Percentiles rank a stretch among this genome's conserved stretches.
Evolutionary conservation across 768 basidiomycete species (phyloP).

Genomic region (Trametes maxima): DNA sequence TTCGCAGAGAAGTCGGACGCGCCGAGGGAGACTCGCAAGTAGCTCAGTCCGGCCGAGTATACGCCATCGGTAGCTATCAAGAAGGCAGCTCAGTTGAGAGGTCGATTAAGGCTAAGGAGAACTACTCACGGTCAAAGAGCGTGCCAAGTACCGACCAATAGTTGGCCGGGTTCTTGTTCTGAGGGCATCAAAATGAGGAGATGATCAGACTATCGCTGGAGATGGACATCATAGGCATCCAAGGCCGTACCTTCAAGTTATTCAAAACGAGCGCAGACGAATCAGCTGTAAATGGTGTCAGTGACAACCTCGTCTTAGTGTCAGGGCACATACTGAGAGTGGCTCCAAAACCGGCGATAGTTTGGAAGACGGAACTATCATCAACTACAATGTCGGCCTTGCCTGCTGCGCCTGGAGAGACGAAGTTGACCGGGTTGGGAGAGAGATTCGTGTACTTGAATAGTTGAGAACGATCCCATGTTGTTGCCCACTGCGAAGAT

Average conservation of each 20-base stretch:
- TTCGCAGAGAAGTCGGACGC: constrained; percentile 72
- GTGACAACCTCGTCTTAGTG: neutral
- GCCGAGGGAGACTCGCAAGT: constrained; percentile 70
- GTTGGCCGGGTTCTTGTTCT: constrained; percentile 55
- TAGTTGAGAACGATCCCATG: constrained; percentile 44
- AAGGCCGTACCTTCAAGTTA: constrained; percentile 59
- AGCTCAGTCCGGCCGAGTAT: constrained; percentile 67
- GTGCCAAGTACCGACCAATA: constrained; percentile 61
- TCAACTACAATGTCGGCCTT: constrained; percentile 64
- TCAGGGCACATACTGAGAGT: constrained; percentile 51
- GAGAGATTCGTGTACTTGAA: constrained; percentile 51
- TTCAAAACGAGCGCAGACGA: constrained; percentile 64
- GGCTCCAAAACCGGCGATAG: constrained; percentile 68
- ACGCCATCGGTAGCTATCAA: constrained; percentile 56
- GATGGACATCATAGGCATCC: neutral
- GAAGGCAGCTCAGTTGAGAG: neutral
- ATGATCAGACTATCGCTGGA: neutral
- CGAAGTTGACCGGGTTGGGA: constrained; percentile 55
- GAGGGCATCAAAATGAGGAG: neutral
- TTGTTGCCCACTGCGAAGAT: constrained; percentile 33
- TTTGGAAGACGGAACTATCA: constrained; percentile 58
- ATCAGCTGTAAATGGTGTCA: constrained; percentile 52
- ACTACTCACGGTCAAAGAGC: constrained; percentile 51
- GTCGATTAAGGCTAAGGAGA: neutral
- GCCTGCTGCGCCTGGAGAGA: constrained; percentile 53